Conservation (phyloP, 1,284 basidiomycete genomes). For the Anthracocystis panici-leucophaei region DNA sequence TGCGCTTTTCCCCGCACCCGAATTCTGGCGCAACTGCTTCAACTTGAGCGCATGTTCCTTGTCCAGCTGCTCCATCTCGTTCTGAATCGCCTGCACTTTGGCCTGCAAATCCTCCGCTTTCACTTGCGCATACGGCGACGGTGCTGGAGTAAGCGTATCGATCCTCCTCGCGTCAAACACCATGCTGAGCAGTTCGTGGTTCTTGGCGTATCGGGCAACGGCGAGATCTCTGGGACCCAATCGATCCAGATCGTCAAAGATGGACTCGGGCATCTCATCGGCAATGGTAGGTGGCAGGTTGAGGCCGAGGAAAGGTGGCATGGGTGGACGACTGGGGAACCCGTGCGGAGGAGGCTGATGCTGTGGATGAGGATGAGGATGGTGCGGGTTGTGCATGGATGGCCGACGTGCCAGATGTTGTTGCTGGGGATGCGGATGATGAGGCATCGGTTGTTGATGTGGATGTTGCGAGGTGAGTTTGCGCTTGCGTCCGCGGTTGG, state of each 20-base stretch:
- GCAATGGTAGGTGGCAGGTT: constrained; percentile 48
- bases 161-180: constrained; percentile 65
- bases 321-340: constrained; percentile 18
- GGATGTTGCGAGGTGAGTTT: constrained; percentile 37
- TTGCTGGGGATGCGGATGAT: not conserved
- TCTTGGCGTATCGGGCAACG: constrained; percentile 61
- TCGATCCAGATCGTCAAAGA: constrained; percentile 65
- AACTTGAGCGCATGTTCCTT: constrained; percentile 32
- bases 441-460: constrained; percentile 18
- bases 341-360: constrained; percentile 17
- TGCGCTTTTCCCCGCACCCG: not conserved
- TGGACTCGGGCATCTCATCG: constrained; percentile 47
- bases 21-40: constrained; percentile 18
- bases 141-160: constrained; percentile 54
- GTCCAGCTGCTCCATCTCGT: constrained; percentile 25
- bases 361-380: constrained; percentile 11
- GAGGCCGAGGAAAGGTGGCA: constrained; percentile 38
- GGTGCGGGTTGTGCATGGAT: constrained; percentile 35
- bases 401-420: constrained; percentile 33
- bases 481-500: constrained; percentile 45
- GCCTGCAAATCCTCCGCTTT: constrained; percentile 40
- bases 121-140: constrained; percentile 55
- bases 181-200: constrained; percentile 64
- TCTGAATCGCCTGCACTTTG: constrained; percentile 31
- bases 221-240: constrained; percentile 62